phyloP scores from a whole-genome alignment of 1,139 yeast genomes.

The Saccharomyces uvarum region DNA sequence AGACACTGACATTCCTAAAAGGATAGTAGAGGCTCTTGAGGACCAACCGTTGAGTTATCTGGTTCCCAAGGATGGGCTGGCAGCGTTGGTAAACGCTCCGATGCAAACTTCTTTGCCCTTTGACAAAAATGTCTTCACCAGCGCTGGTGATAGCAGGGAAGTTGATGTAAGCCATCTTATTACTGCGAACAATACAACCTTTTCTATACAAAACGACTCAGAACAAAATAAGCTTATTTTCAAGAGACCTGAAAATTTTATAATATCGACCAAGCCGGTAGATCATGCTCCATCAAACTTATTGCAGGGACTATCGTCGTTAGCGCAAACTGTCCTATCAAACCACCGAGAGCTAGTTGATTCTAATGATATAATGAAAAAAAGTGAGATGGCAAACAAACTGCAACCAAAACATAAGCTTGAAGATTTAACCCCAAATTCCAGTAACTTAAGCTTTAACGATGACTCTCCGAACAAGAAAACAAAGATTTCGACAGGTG shows the following conservation, averaged over 20 bases:
- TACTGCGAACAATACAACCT: slow-evolving; percentile 4
- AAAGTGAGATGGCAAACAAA: neutral
- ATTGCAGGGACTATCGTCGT: slow-evolving; percentile 18
- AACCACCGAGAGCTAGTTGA: slow-evolving; percentile 1
- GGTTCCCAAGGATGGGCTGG: slow-evolving; percentile 26
- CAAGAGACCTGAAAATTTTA: slow-evolving; percentile 15
- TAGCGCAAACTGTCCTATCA: slow-evolving; percentile 10
- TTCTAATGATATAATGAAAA: neutral
- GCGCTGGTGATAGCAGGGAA: neutral
- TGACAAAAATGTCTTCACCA: neutral
- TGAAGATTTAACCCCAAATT: slow-evolving; percentile 1
- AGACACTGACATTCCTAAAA: slow-evolving; percentile 22
- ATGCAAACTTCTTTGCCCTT: slow-evolving; percentile 9
- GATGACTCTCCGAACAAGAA: slow-evolving; percentile 13
- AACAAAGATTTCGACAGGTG: slow-evolving; percentile 14
- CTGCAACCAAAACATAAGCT: neutral
- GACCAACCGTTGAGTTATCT: slow-evolving; percentile 25
- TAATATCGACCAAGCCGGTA: neutral
- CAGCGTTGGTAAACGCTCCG: slow-evolving; percentile 13
- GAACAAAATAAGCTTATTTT: slow-evolving; percentile 9
- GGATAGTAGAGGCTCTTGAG: slow-evolving; percentile 22
- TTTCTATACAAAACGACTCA: slow-evolving; percentile 7
- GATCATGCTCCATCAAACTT: slow-evolving; percentile 2
- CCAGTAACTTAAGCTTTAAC: slow-evolving; percentile 1
- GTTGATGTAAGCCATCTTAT: neutral